Base-by-base conservation (phyloP, 768 basidiomycete species). In the Mycena rebaudengoi region DNA sequence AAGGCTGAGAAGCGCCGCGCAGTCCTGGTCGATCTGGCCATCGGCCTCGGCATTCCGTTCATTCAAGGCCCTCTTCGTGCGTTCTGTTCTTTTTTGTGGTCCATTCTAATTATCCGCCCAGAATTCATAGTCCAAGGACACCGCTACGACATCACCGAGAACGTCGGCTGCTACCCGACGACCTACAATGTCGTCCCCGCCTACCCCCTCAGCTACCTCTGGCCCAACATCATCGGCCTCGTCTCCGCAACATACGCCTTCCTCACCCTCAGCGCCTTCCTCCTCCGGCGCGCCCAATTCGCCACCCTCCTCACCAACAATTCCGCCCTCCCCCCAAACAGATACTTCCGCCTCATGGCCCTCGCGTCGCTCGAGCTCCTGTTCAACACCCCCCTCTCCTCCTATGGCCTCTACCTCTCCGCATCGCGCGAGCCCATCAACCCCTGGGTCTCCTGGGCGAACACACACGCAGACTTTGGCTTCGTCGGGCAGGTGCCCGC, bases 91-190 rank as follows among this genome's bases (percentile, higher is more conserved):
- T 56, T 50, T 32, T 13, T 10, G 39, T 60, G 20, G 61, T 49
- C 23, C 39, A 12, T 26, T 51, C 37, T 25, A 20, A 28, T 7
- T 40, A 39, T 11, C 56, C 48, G 13, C 33, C 3, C 39, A 82
- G 79, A 81, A 32, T 74, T 78, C 56, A 70, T 84, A 26, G 82
- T 83, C 5, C 82, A 85, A 70, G 82, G 84, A 52, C 82, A 83
- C 69, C 79, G 84, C 2, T 84, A 75, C 71, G 71, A 84, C 56
- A 82, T 85, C 11, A 69, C 73, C 16, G 81, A 83, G 67, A 73
- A 82, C 28, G 65, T 82, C 16, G 84, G 84, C 0, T 83, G 83
- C 68, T 74, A 65, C 39, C 79, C 83, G 0, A 69, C 66, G 4
- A 70, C 71, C 2, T 81, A 78, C 69, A 78, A 78, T 52, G 74